A percentile compares a stretch with the other conserved stretches of the same genome.
Evolutionary conservation across 2,329 filamentous ascomycete species (phyloP).

Genomic region (Diplocarpon mali): DNA sequence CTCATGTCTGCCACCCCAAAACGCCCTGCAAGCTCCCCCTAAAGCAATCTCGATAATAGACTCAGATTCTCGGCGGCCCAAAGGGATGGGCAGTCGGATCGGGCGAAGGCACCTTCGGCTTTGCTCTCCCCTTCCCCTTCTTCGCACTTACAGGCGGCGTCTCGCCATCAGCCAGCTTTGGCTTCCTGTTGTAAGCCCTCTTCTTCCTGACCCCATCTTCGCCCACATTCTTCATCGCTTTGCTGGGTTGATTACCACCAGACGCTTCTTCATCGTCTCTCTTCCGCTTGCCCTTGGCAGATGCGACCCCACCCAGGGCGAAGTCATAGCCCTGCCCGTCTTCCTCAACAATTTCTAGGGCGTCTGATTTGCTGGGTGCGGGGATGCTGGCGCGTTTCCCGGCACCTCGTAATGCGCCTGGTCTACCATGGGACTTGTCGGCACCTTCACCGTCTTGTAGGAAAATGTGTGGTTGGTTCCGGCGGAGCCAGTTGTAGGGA

Average conservation of each 20-base stretch:
- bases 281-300: constrained; percentile 30
- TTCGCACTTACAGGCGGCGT: constrained; percentile 27
- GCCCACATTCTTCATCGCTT: constrained; percentile 29
- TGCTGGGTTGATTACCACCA: constrained; percentile 45
- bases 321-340: constrained; percentile 28
- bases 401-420: constrained; percentile 26
- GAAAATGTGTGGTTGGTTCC: constrained; percentile 75
- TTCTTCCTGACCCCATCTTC: constrained; percentile 22
- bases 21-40: not conserved
- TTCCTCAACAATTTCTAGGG: constrained; percentile 28
- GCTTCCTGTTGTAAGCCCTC: constrained; percentile 16
- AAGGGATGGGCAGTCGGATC: constrained; percentile 14
- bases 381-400: constrained; percentile 27
- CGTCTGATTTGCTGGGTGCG: constrained; percentile 24
- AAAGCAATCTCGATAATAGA: too few species aligned
- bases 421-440: constrained; percentile 33
- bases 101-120: constrained; percentile 29
- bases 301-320: constrained; percentile 14
- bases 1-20: not conserved
- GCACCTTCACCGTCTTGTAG: constrained; percentile 44
- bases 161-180: constrained; percentile 17
- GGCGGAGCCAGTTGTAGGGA: constrained; percentile 90
- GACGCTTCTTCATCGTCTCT: constrained; percentile 39
- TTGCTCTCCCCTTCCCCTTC: constrained; percentile 43
- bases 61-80: constrained; percentile 6